Evolutionary conservation across 345 rosid genomes (phyloP), one percentile per base, ranked within the genome.

Genomic region (Cardamine occulta): DNA sequence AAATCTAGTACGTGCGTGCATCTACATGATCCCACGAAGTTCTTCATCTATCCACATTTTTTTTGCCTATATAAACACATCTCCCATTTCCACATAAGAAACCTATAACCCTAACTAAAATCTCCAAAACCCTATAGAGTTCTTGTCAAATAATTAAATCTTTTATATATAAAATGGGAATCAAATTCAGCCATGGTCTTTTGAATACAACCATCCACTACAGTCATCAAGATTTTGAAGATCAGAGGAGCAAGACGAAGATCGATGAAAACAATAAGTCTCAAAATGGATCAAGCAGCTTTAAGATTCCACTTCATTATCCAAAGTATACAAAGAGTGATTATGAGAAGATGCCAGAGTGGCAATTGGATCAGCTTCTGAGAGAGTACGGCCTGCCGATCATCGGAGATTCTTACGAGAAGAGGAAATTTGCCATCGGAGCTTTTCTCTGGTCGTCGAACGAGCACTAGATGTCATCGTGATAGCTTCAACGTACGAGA

Each of bases 251-350:
- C 5, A 49, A 49, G 60, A 58, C 49, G 6, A 55, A 35, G 73
- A 56, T 66, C 11, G 19, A 44, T 66, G 42, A 57, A 0, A 13
- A 39, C 13, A 10, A 47, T 17, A 17, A 26, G 55, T 14, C 35
- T 40, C 56, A 42, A 52, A 53, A 60, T 31, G 39, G 45, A 28
- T 51, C 37, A 24, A 68, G 15, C 26, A 60, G 53, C 35, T 89
- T 87, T 63, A 84, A 76, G 74, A 80, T 87, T 80, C 94, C 90
- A 23, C 79, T 86, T 70, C 90, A 87, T 74, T 87, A 83, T 65
- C 91, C 94, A 5, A 84, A 83, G 71, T 89, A 79, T 78, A 83
- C 76, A 49, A 83, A 76, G 66, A 69, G 73, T 6, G 86, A 87
- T 26, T 86, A 89, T 18, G 88, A 89, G 69, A 65, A 76, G 48